Percentiles rank a stretch among this genome's conserved stretches.
Evolutionary conservation across 2,329 filamentous ascomycete genomes (phyloP).

Genomic region (Calonectria hongkongensis): DNA sequence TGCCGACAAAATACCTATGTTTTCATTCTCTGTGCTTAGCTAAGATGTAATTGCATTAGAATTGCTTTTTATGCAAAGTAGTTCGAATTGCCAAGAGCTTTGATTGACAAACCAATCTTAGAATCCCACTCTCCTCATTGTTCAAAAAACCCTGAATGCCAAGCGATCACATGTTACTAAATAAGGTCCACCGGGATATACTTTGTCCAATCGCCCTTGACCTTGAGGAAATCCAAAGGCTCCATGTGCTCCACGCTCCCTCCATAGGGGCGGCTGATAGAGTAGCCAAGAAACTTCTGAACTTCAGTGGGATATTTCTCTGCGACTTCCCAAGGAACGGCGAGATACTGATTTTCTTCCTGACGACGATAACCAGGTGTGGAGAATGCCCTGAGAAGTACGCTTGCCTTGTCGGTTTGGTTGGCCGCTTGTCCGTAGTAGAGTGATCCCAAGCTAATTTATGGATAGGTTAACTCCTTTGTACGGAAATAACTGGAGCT

Average conservation of each 20-base stretch:
- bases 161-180: neutral
- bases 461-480: neutral
- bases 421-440: slow-evolving; percentile 26
- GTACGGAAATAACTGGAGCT: neutral
- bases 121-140: no score
- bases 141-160: no score
- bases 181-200: slow-evolving; percentile 32
- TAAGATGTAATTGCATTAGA: no score
- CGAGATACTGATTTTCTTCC: slow-evolving; percentile 36
- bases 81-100: no score
- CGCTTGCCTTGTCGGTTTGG: neutral
- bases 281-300: slow-evolving; percentile 15
- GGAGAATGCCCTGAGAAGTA: slow-evolving; percentile 21
- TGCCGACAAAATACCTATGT: no score
- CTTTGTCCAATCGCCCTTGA: slow-evolving; percentile 36
- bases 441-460: slow-evolving; percentile 22
- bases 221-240: slow-evolving; percentile 26
- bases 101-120: no score
- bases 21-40: no score
- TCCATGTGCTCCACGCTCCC: slow-evolving; percentile 38
- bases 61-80: no score
- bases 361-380: slow-evolving; percentile 30
- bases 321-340: slow-evolving; percentile 24
- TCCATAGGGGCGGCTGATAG: slow-evolving; percentile 35
- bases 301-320: slow-evolving; percentile 19